phyloP scores from a whole-genome alignment of 129 eudicot species.

The Pseudognaphalium luteoalbum region DNA sequence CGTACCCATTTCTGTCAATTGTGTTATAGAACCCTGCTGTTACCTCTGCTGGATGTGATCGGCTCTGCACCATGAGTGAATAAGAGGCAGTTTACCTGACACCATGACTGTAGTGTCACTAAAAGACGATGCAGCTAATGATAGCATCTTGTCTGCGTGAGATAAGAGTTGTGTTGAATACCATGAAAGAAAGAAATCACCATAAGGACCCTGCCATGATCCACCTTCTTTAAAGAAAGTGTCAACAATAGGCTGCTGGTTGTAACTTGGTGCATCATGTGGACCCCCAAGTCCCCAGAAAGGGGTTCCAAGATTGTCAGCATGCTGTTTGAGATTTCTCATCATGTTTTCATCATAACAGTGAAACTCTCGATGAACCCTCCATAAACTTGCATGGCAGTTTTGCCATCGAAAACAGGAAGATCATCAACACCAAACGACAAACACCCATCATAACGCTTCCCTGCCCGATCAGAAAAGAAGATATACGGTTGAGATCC shows the following conservation, averaged over 20 bases:
- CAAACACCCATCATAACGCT: conserved; percentile 60
- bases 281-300: conserved; percentile 92
- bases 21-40: conserved; percentile 83
- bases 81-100: conserved; percentile 68
- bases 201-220: conserved; percentile 84
- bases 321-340: conserved; percentile 46
- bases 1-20: conserved; percentile 58
- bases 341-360: conserved; percentile 83
- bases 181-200: conserved; percentile 91
- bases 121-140: conserved; percentile 64
- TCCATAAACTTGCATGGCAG: conserved; percentile 66
- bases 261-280: conserved; percentile 69
- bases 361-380: conserved; percentile 69
- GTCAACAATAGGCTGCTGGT: conserved; percentile 50
- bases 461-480: conserved; percentile 73
- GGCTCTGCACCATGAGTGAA: conserved; percentile 60
- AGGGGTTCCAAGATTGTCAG: conserved; percentile 58
- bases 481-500: conserved; percentile 56
- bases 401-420: conserved; percentile 77
- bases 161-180: conserved; percentile 57
- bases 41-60: conserved; percentile 80
- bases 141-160: conserved; percentile 71
- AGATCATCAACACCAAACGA: conserved; percentile 75
- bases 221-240: conserved; percentile 70
- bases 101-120: conserved; percentile 35